These are phyloP conservation scores for Podospora pseudoanserina DNA, from an alignment of 495 filamentous ascomycete species.

Conservation along the genomic window DNA sequence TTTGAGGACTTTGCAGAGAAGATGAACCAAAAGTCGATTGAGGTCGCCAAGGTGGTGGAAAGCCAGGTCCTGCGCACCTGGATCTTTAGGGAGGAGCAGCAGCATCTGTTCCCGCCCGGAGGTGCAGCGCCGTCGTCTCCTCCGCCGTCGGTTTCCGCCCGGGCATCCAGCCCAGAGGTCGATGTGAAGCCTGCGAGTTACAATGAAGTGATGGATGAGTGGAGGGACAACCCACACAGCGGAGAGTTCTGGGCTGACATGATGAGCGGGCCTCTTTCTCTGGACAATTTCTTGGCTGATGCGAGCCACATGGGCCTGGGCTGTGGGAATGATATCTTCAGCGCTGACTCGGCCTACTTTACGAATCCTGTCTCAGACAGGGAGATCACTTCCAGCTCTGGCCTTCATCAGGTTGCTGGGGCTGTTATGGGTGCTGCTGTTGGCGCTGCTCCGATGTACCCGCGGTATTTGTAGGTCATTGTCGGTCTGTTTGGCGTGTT, in stretches of 20 bases:
- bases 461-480: neutral
- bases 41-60: conserved; percentile 22
- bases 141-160: neutral
- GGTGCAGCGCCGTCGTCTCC: neutral
- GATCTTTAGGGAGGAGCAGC: conserved; percentile 21
- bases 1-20: conserved; percentile 19
- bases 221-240: neutral
- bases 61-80: conserved; percentile 20
- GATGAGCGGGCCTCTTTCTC: neutral
- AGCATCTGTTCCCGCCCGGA: neutral
- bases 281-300: conserved; percentile 5
- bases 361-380: neutral
- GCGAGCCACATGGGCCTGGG: neutral
- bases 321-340: neutral
- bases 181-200: neutral
- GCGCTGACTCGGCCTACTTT: conserved; percentile 13
- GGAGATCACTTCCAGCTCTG: neutral
- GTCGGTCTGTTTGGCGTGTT: neutral
- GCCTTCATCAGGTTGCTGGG: neutral
- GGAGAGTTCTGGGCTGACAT: neutral
- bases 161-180: neutral
- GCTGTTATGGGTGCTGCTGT: neutral
- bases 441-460: neutral
- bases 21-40: conserved; percentile 19
- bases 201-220: neutral